Evolutionary conservation across 345 rosid genomes (phyloP), one percentile per base, ranked within the genome.

Genomic region (Hypericum androsaemum): DNA sequence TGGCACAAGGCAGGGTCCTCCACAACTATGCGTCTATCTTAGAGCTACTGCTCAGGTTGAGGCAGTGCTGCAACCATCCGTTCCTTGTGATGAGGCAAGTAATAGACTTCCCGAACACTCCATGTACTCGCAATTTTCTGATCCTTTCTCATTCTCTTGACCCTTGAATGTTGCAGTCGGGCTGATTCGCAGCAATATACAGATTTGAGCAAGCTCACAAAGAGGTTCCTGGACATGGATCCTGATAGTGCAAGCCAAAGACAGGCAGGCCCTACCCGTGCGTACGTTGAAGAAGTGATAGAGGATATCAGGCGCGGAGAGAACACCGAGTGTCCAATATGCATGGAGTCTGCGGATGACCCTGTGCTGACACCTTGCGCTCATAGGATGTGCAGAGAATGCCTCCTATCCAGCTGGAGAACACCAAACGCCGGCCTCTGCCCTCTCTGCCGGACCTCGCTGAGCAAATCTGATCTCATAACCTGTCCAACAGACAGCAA

Each of bases 1-100:
- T 78, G 46, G 92, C 82, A 43, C 78, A 78, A 75, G 92, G 88
- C 37, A 80, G 68, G 65, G 85, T 78, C 68, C 84, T 80, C 56
- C 84, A 80, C 68, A 80, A 84, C 66, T 75, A 75, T 61, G 85
- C 80, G 46, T 70, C 60, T 49, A 81, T 84, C 59, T 79, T 84
- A 5, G 88, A 81, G 76, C 75, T 84, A 51, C 70, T 77, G 16
- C 88, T 81, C 59, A 80, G 88, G 51, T 48, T 77, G 62, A 77
- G 94, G 67, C 84, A 84, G 48, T 79, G 88, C 57, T 84, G 88
- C 74, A 81, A 84, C 72, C 83, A 81, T 39, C 86, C 86, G 5
- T 84, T 67, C 64, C 86, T 81, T 51, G 86, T 81, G 41, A 73
- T 81, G 84, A 75, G 94, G 88, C 74, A 37, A 37, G 41, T 47